Base-by-base conservation (phyloP, 345 rosid species). In the Acer yangbiense region DNA sequence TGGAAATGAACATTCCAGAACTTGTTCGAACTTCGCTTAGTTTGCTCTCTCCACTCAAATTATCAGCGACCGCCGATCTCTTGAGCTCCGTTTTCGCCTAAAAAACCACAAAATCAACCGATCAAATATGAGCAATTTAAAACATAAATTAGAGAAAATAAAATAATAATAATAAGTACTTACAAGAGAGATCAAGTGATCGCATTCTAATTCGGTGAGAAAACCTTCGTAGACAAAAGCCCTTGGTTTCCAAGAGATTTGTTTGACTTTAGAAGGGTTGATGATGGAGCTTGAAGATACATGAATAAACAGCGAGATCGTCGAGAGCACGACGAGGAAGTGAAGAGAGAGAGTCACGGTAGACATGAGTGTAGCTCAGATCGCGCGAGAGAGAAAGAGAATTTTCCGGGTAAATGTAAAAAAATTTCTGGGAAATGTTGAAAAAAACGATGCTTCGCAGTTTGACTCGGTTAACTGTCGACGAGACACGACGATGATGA, bases 11-110 rank as follows among this genome's bases (percentile, higher is more conserved):
- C 88, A 91, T 95, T 68, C 99, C 99, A 11, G 99, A 95, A 83
- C 99, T 95, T 16, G 99, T 95, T 25, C 99, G 81, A 75, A 93
- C 99, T 50, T 95, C 91, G 71, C 97, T 93, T 20, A 90, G 89
- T 86, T 88, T 87, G 82, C 97, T 90, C 85, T 91, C 83, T 68
- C 99, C 99, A 64, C 91, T 93, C 23, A 80, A 9, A 80, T 93
- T 91, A 87, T 93, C 98, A 20, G 99, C 99, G 44, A 95, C 99
- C 0, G 99, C 94, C 27, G 96, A 89, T 89, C 98, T 92, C 91
- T 93, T 92, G 71, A 95, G 88, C 90, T 91, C 94, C 77, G 92
- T 77, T 88, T 88, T 93, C 60, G 98, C 99, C 98, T 79, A 62
- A 20, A 20, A n/a, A 60, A 11, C 62, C 61, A 65, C 41, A 46